Evolutionary conservation across 2,329 filamentous ascomycete species (phyloP).

Genomic region (Penicillium sp.): DNA sequence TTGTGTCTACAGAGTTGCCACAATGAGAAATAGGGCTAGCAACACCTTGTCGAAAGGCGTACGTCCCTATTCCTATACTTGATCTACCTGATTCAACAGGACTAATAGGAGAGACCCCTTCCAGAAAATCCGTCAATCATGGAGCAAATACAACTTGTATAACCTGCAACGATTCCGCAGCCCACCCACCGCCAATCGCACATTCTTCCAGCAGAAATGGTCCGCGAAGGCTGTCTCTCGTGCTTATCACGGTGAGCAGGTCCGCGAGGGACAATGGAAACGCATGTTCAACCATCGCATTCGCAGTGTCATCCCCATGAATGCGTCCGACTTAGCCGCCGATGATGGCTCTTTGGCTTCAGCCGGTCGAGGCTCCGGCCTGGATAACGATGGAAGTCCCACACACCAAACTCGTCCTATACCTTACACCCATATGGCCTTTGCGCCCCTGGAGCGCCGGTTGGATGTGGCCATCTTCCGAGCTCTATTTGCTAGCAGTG

Average conservation of each 20-base stretch:
- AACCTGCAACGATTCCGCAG: constrained; percentile 65
- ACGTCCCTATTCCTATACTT: constrained; percentile 18
- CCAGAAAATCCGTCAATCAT: constrained; percentile 90
- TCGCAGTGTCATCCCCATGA: constrained; percentile 81
- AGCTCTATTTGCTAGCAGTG: constrained; percentile 89
- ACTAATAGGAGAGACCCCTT: constrained; percentile 10
- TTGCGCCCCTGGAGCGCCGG: constrained; percentile 83
- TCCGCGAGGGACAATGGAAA: constrained; percentile 89
- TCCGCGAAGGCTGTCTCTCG: constrained; percentile 77
- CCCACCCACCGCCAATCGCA: constrained; percentile 52
- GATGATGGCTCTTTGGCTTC: constrained; percentile 82
- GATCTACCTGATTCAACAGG: background rate
- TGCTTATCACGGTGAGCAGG: constrained; percentile 91
- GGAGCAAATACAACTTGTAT: constrained; percentile 97
- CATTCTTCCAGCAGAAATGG: constrained; percentile 99
- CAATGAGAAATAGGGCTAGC: constrained; percentile 48
- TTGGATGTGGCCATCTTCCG: constrained; percentile 94
- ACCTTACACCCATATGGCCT: constrained; percentile 96
- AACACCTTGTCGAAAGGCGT: constrained; percentile 44
- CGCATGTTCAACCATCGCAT: constrained; percentile 85
- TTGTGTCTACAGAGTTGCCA: constrained; percentile 27
- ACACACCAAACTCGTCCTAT: constrained; percentile 48
- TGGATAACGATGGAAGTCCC: constrained; percentile 39
- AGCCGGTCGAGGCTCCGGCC: constrained; percentile 76
- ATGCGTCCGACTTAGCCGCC: constrained; percentile 72